These are phyloP conservation scores for Naematelia aurantialba DNA, from an alignment of 768 basidiomycete genomes.

Conservation along the genomic window DNA sequence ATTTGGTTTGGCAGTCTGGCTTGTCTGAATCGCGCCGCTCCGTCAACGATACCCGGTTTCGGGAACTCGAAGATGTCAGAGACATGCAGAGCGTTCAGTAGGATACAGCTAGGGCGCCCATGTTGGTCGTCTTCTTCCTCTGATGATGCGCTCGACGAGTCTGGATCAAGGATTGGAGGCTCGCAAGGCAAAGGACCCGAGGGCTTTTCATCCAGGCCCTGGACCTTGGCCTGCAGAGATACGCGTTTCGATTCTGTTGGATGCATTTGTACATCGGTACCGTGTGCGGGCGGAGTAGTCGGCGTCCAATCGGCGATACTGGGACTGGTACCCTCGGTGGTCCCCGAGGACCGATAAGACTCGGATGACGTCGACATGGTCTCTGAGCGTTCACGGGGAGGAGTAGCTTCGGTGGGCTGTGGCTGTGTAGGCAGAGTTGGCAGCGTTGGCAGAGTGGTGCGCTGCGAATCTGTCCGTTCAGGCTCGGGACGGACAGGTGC, in stretches of 20 bases:
- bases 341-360: constrained; percentile 31
- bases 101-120: constrained; percentile 24
- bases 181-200: constrained; percentile 24
- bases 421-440: constrained; percentile 1
- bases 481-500: background rate
- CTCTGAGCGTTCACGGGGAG: constrained; percentile 36
- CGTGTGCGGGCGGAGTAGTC: constrained; percentile 9
- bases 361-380: constrained; percentile 42
- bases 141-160: constrained; percentile 6
- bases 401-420: background rate
- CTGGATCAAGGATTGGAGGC: constrained; percentile 6
- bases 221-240: constrained; percentile 16
- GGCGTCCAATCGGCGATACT: constrained; percentile 29
- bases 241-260: constrained; percentile 39
- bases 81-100: constrained; percentile 41
- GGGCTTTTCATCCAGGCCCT: constrained; percentile 22
- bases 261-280: constrained; percentile 40
- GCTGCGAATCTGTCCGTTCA: too few relatives aligned
- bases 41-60: too few relatives aligned
- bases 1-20: constrained; percentile 40
- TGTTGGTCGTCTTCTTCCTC: constrained; percentile 25
- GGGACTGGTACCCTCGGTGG: constrained; percentile 35
- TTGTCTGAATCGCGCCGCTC: constrained; percentile 36
- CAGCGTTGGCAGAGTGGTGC: background rate
- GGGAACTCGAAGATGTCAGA: constrained; percentile 42